These are phyloP conservation scores for Penicillium italicum DNA, from an alignment of 2,329 filamentous ascomycete genomes.

Conservation along the genomic window DNA sequence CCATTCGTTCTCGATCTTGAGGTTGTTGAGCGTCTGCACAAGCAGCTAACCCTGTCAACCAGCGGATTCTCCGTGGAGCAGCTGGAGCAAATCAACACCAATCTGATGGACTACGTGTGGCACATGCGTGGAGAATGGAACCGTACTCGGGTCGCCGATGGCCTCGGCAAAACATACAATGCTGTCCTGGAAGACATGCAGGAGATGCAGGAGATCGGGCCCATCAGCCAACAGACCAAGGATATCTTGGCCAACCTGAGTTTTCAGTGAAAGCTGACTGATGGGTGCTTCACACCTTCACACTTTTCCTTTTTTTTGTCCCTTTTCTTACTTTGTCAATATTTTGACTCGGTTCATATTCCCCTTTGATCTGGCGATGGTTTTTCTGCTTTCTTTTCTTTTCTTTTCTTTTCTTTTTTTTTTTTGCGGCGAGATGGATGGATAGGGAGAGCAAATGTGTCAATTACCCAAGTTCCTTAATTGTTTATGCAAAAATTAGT, in stretches of 20 bases:
- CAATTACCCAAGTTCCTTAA: slow-evolving; percentile 2
- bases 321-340: slow-evolving; percentile 17
- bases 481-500: slow-evolving; percentile 5
- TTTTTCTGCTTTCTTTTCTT: neutral
- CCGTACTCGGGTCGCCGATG: slow-evolving; percentile 65
- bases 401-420: neutral
- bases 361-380: slow-evolving; percentile 5
- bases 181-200: slow-evolving; percentile 57
- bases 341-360: slow-evolving; percentile 10
- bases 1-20: slow-evolving; percentile 44
- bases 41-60: slow-evolving; percentile 62
- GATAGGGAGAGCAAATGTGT: slow-evolving; percentile 8
- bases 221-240: slow-evolving; percentile 36
- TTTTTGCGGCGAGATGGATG: slow-evolving; percentile 5
- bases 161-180: slow-evolving; percentile 69
- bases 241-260: slow-evolving; percentile 27
- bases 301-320: slow-evolving; percentile 7
- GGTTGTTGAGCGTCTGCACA: slow-evolving; percentile 57
- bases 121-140: slow-evolving; percentile 75
- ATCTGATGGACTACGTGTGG: slow-evolving; percentile 91
- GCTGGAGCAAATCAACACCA: slow-evolving; percentile 86
- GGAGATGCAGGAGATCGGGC: slow-evolving; percentile 48
- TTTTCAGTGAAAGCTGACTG: slow-evolving; percentile 11
- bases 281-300: neutral
- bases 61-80: slow-evolving; percentile 86